Conservation (phyloP, 129 eudicot genomes). For the Rutidosis leptorrhynchoides region DNA sequence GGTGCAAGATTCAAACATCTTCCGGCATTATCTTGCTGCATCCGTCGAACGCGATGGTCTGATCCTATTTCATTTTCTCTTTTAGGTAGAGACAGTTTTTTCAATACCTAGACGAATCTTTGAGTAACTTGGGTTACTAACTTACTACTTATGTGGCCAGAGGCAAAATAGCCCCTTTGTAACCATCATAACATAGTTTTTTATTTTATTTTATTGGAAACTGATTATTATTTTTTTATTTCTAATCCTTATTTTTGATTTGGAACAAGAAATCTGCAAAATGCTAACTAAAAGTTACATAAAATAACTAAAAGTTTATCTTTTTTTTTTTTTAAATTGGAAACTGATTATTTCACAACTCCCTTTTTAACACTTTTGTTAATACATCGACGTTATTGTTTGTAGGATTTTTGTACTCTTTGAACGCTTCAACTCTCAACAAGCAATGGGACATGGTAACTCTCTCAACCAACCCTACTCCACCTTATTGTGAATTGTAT, state of each 20-base stretch:
- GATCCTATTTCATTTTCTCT: slow-evolving; percentile 22
- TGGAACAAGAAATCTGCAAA: background rate
- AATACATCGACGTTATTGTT: slow-evolving; percentile 16
- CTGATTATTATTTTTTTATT: too few species aligned
- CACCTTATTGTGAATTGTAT: background rate
- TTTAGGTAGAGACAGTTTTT: slow-evolving; percentile 2
- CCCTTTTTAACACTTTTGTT: background rate
- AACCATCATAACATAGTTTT: slow-evolving; percentile 12
- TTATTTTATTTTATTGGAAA: background rate
- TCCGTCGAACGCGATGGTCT: slow-evolving; percentile 94
- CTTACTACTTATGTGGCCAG: slow-evolving; percentile 12
- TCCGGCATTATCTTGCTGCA: slow-evolving; percentile 87
- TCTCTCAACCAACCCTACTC: slow-evolving; percentile 20
- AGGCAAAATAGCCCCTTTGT: slow-evolving; percentile 2
- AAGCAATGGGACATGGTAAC: slow-evolving; percentile 84
- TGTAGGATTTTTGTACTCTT: slow-evolving; percentile 82
- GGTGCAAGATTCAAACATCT: slow-evolving; percentile 65
- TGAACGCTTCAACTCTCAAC: slow-evolving; percentile 91
- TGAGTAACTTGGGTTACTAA: background rate
- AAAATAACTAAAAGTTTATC: too few species aligned
- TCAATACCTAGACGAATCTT: background rate
- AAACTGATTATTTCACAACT: too few species aligned
- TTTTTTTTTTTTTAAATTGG: too few species aligned
- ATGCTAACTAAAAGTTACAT: background rate
- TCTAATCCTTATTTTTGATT: background rate